Percentiles rank a stretch among this genome's conserved stretches.
Conservation (phyloP, 106 monocot genomes). For the Iris macrosiphon region DNA sequence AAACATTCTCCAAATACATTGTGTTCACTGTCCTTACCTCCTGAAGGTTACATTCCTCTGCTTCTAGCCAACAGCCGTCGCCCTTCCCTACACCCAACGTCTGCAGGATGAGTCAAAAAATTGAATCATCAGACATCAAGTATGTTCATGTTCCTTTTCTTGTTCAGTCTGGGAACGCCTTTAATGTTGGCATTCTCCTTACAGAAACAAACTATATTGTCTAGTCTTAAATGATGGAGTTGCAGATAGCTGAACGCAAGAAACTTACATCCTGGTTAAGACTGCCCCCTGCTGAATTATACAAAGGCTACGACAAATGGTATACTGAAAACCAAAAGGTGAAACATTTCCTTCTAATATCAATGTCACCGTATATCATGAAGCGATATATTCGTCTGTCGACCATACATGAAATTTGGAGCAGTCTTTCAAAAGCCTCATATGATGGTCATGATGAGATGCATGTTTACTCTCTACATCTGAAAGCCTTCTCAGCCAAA, state of each 20-base stretch:
- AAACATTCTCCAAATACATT: too few species aligned
- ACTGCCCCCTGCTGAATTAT: not conserved
- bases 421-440: too few species aligned
- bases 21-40: too few species aligned
- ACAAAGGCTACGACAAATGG: not conserved
- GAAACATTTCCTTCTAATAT: too few species aligned
- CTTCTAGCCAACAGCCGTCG: too few species aligned
- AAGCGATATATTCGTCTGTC: not conserved
- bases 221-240: not conserved
- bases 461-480: not conserved
- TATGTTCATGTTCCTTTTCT: too few species aligned
- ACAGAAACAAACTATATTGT: not conserved
- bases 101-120: too few species aligned
- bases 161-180: not conserved
- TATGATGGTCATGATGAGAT: not conserved
- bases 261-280: not conserved
- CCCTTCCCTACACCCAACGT: too few species aligned
- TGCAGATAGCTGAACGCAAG: not conserved
- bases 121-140: too few species aligned
- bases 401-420: too few species aligned
- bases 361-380: not conserved
- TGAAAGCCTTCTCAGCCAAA: not conserved
- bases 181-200: not conserved
- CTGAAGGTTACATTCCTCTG: too few species aligned
- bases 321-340: not conserved